Evolutionary conservation across 257 asterid genomes (phyloP).

Genomic region (Solanum stenotomum): DNA sequence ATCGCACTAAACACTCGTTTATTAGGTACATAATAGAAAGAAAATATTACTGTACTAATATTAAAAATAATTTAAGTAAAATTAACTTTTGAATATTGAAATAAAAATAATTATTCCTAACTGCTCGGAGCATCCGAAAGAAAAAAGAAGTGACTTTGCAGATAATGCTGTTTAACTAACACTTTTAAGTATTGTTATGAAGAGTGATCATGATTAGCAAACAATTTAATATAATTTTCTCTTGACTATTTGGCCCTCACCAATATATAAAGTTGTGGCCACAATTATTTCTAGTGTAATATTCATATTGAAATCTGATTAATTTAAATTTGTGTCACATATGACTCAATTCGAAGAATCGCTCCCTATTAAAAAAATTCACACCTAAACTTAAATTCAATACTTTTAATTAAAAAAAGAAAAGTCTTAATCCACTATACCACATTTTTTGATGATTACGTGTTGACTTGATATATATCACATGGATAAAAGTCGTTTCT

Average conservation of each 20-base stretch:
- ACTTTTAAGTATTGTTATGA: not conserved
- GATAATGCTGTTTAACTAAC: not conserved
- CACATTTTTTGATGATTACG: no score
- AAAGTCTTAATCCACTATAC: no score
- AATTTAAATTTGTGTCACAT: no score
- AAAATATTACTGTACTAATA: not conserved
- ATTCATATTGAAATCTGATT: no score
- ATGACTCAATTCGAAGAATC: no score
- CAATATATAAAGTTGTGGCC: not conserved
- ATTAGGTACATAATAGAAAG: not conserved
- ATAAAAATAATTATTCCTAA: not conserved
- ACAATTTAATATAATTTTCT: not conserved
- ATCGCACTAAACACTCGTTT: not conserved
- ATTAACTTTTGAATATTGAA: not conserved
- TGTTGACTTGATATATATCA: not conserved
- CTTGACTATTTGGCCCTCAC: not conserved
- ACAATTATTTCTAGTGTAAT: not conserved
- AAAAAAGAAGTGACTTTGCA: not conserved
- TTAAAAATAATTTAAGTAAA: not conserved
- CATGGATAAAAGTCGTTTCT: not conserved
- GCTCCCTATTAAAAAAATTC: no score
- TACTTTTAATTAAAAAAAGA: no score
- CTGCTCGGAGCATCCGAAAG: not conserved
- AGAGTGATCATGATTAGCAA: not conserved
- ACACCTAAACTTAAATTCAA: no score